These are phyloP conservation scores for Pleurotus platypus DNA, from an alignment of 768 basidiomycete genomes.

Conservation along the genomic window DNA sequence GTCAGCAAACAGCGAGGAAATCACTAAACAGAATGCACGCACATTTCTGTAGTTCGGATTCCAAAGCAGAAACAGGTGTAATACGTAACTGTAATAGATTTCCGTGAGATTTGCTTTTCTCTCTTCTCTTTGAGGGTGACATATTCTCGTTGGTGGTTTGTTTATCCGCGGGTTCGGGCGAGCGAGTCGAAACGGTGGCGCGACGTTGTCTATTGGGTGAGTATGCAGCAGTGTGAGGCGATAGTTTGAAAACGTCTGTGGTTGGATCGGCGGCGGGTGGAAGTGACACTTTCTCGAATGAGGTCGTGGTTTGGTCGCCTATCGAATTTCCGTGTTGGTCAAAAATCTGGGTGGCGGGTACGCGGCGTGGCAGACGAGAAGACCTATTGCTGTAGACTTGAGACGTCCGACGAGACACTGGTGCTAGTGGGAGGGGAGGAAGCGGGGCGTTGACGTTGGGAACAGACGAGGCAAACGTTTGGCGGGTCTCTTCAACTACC, in stretches of 20 bases:
- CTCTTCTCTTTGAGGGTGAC: slow-evolving; percentile 56
- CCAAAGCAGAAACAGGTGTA: slow-evolving; percentile 58
- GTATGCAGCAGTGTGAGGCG: slow-evolving; percentile 18
- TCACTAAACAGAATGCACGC: slow-evolving; percentile 18
- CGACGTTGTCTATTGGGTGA: slow-evolving; percentile 47
- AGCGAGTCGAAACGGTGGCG: slow-evolving; percentile 66
- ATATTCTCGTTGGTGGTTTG: neutral
- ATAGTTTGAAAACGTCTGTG: slow-evolving; percentile 21
- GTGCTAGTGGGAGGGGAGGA: slow-evolving; percentile 62
- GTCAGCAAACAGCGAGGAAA: slow-evolving; percentile 1
- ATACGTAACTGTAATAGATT: slow-evolving; percentile 64
- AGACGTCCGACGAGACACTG: slow-evolving; percentile 48
- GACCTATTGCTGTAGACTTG: slow-evolving; percentile 38
- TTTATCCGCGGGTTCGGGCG: slow-evolving; percentile 41
- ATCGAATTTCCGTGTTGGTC: slow-evolving; percentile 37
- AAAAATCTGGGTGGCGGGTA: slow-evolving; percentile 72
- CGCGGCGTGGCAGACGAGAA: slow-evolving; percentile 57
- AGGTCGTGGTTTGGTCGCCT: slow-evolving; percentile 31
- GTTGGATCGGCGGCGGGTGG: slow-evolving; percentile 15
- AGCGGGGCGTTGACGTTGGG: slow-evolving; percentile 37
- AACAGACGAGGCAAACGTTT: slow-evolving; percentile 63
- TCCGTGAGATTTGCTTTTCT: slow-evolving; percentile 65
- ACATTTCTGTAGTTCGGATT: slow-evolving; percentile 66
- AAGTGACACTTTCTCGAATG: slow-evolving; percentile 18
- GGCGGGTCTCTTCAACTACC: slow-evolving; percentile 78